Base-by-base conservation (phyloP, 306 rosid genomes). In the Ochetophila trinervis region DNA sequence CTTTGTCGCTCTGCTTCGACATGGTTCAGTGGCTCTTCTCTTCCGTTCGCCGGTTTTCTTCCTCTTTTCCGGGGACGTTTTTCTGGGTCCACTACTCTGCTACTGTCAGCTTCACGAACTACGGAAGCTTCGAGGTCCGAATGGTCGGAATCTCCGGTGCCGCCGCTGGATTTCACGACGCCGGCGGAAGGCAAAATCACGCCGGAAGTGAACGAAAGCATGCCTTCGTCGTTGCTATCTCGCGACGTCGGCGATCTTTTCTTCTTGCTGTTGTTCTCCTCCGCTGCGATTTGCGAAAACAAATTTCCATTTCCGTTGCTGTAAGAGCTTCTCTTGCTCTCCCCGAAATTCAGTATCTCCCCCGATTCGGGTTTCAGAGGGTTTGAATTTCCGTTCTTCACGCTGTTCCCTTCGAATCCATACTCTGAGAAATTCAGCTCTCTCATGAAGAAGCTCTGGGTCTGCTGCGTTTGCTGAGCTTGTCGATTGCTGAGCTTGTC, bases 1-100 rank as follows among this genome's bases (percentile, higher is more conserved):
- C 99, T 69, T 62, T 93, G 97, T 32, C 97, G 75, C 79, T 93
- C 99, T 0, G 97, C 99, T 47, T 93, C 99, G 4, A 93, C 99
- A 3, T 93, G 99, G 50, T 93, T 90, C 72, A 93, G 55, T 1
- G 99, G 99, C 66, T 93, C 99, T 58, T 90, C 99, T 70, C 99
- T 82, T 0, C 97, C 99, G 23, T 93, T 93, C 0, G 99, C 97
- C 4, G 99, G 99, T 53, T 93, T 93, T 45, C 99, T 42, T 20
- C 99, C 97, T 3, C 99, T 74, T 54, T 93, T 93, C n/a, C 97
- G 65, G 0, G 99, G 99, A n/a, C 86, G 79, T 59, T 93, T 93
- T 66, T 93, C 96, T 0, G 90, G 94, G 19, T 93, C 98, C 12
- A 78, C 91, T 17, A 74, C 89, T 18, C 82, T 76, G 78, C 89